Base-by-base conservation (phyloP, 2,329 filamentous ascomycete species). In the Cordyceps cicadae region DNA sequence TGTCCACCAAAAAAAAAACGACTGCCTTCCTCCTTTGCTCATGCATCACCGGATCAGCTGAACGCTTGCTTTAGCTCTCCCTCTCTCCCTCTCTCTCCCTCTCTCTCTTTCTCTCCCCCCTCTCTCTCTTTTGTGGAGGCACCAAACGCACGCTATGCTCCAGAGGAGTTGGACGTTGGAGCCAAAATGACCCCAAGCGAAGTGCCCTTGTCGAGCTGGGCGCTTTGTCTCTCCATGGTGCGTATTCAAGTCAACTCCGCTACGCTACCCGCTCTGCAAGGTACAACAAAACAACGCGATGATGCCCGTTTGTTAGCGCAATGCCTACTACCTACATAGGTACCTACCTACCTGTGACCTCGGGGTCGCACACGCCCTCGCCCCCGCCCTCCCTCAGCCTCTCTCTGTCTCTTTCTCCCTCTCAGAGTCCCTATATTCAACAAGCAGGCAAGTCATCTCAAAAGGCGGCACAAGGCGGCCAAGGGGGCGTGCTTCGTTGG, bases 211-310 rank as follows among this genome's bases (percentile, higher is more conserved):
- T 54, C 58, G 51, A 54, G 51, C 58, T 60, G 57, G 49, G 50
- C 15, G 17, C n/a, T 46, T 52, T 39, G 21, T 53, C 12, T 59
- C n/a, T 59, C 37, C 19, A n/a, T 59, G 34, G 34, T 21, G 43
- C 26, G 29, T 41, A 14, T 29, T 12, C 37, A 41, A 41, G 6
- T 58, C 19, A 49, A 59, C 49, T n/a, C n/a, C n/a, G n/a, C n/a
- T n/a, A n/a, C n/a, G n/a, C n/a, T n/a, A n/a, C n/a, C 48, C 48
- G 56, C 45, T 48, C 56, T 59, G 56, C 56, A 59, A 59, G 56
- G 56, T 53, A 59, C 56, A 43, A 24, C 24, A 24, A 24, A 4
- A 24, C 24, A 24, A 24, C 29, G 29, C 56, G 56, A 52, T 53
- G 39, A 59, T 37, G 15, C 49, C 56, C 21, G n/a, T 52, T 43